These are phyloP conservation scores for Cyclotella sp. DNA, from an alignment of 108 stramenopile species.

Conservation along the genomic window DNA sequence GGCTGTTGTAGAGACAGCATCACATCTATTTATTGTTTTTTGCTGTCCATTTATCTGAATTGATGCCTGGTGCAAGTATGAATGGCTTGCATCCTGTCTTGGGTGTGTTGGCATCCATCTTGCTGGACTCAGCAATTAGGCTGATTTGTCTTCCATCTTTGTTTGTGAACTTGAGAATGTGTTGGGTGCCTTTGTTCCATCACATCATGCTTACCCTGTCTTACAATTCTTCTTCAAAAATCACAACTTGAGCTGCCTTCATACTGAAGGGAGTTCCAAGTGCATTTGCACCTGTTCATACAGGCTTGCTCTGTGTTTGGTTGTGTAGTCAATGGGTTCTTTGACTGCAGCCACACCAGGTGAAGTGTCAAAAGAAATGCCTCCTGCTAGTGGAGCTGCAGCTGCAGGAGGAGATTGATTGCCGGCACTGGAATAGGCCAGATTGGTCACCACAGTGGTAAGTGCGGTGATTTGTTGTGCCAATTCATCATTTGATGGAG, in stretches of 20 bases:
- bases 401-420: background rate
- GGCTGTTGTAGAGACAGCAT: background rate
- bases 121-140: background rate
- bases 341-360: background rate
- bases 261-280: too few relatives aligned
- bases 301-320: background rate
- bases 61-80: too few relatives aligned
- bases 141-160: background rate
- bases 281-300: too few relatives aligned
- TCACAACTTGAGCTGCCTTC: background rate
- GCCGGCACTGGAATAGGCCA: too few relatives aligned
- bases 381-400: too few relatives aligned
- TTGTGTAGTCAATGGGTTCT: background rate
- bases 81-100: background rate
- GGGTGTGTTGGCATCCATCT: background rate
- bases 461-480: too few relatives aligned
- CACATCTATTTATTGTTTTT: conserved; percentile 9
- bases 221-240: background rate
- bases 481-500: too few relatives aligned
- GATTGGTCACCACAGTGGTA: too few relatives aligned
- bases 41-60: background rate
- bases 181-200: background rate
- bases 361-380: background rate
- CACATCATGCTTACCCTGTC: background rate
- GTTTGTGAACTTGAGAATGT: conserved; percentile 5